A percentile compares a stretch with the other conserved stretches of the same genome.
phyloP scores from a whole-genome alignment of 139 green algal genomes.

The Auxenochlorella pyrenoidosa region DNA sequence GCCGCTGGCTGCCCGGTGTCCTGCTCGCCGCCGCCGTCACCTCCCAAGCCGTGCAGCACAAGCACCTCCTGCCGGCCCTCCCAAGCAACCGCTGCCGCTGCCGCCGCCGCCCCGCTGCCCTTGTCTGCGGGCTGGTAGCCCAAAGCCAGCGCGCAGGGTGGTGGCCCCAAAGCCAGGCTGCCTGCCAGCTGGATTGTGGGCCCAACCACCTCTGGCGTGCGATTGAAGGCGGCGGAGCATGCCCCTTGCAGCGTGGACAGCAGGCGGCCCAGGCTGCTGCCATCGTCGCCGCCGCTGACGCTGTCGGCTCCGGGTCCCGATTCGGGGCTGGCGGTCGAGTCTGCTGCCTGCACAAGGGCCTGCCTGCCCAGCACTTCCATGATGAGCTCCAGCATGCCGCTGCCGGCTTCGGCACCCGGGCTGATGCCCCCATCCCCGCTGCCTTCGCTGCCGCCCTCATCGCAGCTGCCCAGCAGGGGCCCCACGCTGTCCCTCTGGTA shows the following conservation, averaged over 20 bases:
- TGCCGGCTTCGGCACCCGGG: not conserved
- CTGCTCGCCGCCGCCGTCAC: not conserved
- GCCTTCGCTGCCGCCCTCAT: not conserved
- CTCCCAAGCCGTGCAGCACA: not conserved
- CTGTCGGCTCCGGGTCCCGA: not conserved
- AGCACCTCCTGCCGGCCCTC: constrained; percentile 16
- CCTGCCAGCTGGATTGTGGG: not conserved
- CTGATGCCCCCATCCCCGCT: not conserved
- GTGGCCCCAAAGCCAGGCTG: not conserved
- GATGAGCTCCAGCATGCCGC: constrained; percentile 18
- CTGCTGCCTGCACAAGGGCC: constrained; percentile 3
- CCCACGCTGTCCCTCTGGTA: not conserved
- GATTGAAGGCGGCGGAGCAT: not conserved
- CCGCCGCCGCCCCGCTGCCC: not conserved
- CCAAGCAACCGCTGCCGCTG: constrained; percentile 8
- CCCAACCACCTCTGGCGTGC: constrained; percentile 2
- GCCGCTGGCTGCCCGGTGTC: not conserved
- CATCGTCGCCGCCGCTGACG: not conserved
- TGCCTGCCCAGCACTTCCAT: constrained; percentile 25
- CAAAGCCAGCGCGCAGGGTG: not conserved
- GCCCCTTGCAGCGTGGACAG: not conserved
- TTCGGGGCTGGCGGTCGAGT: constrained; percentile 5
- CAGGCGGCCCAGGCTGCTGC: not conserved
- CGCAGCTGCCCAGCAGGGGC: not conserved
- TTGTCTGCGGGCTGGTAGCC: not conserved